Evolutionary conservation across 306 rosid species (phyloP), one percentile per base, ranked within the genome.

Genomic region (Quercus dentata): DNA sequence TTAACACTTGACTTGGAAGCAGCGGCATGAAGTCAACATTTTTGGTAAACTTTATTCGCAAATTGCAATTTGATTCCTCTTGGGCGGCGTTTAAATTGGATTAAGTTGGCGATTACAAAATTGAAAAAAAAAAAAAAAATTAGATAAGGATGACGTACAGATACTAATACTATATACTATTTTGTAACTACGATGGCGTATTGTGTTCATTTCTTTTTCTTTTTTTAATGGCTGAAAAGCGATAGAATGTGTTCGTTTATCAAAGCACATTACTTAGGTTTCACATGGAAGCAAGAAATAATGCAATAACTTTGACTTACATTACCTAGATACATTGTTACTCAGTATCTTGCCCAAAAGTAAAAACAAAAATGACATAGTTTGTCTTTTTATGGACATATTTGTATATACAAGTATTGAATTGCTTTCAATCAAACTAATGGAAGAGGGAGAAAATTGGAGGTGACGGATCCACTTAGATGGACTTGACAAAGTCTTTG

Each of bases 11-110:
- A 79, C 65, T 21, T 4, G 54, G 75, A 68, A 65, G 21, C 70
- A 67, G 41, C 15, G 58, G 41, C 75, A 33, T 33, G 52, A 78
- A 74, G 87, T 80, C 87, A 77, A 20, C 68, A 65, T 1, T 38
- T 49, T 74, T 74, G 76, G 64, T 76, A 49, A 70, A 67, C 56
- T 80, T 73, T 44, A 74, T 69, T 27, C 10, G 79, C 83, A 84
- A 59, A 82, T 63, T 68, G 55, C 54, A 49, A 74, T 74, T 83
- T 86, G 70, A 30, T 64, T 64, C 21, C 28, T 19, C 28, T 15
- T 14, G 62, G 71, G 73, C 46, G 25, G 73, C 25, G 25, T 35
- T 31, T 56, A n/a, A 61, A 56, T 21, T 20, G 69, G 44, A 65
- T 71, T 71, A 23, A 77, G 68, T 20, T 72, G 71, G 28, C 3